Base-by-base conservation (phyloP, 768 basidiomycete genomes). In the Collybiopsis luxurians region DNA sequence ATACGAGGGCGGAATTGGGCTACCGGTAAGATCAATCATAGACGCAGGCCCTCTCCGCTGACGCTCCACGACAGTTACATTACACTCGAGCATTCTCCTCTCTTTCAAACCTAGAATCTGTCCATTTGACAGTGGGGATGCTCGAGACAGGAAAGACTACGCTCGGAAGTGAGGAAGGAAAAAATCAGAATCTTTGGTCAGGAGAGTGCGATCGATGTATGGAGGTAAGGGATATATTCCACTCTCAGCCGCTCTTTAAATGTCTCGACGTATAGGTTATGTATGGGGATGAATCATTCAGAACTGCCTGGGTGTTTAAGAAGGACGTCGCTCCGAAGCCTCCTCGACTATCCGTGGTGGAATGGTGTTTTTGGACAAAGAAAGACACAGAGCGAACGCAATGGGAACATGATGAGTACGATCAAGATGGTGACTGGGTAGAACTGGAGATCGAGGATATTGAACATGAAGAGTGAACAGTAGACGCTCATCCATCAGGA, bases 161-260 rank as follows among this genome's bases (percentile, higher is more conserved):
- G 11, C 51, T 53, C 4, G 23, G 38, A 15, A 43, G 28, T 28
- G 27, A 42, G 3, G 38, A 53, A 40, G 38, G 26, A 26, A 17
- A n/a, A 23, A 53, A 53, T 42, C 39, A 12, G 38, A 26, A 53
- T 43, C 13, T 40, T 19, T 53, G 51, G 51, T 26, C 39, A 40
- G 51, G 51, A 2, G 51, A 53, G n/a, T 53, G 51, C 38, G 51
- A 53, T n/a, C 23, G 40, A 27, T 53, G 51, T 31, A 53, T 53
- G 39, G 40, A 53, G 39, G 38, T 50, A 4, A 1, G 48, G 11
- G 2, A 31, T 17, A 23, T 46, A 9, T 24, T 46, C 21, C 27
- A 23, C 3, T 26, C 27, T 46, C n/a, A n/a, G n/a, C n/a, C n/a
- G n/a, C n/a, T n/a, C 26, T 7, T 27, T 31, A 12, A 12, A 28